Conservation (phyloP, 139 green algal species). For the Chlorella sp. region DNA sequence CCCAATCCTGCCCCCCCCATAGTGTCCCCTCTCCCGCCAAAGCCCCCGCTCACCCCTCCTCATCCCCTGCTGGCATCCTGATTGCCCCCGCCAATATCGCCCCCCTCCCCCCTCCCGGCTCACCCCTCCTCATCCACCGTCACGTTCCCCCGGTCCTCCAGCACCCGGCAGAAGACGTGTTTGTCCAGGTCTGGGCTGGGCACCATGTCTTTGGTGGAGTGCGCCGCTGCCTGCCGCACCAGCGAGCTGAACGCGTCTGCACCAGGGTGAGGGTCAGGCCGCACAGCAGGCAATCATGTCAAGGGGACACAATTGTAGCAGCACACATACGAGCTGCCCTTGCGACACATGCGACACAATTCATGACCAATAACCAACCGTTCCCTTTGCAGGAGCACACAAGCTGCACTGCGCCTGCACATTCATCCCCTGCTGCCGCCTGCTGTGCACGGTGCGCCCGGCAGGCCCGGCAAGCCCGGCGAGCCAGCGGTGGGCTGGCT, state of each 20-base stretch:
- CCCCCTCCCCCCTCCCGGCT: not conserved
- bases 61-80: too few relatives aligned
- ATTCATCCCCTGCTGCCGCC: too few relatives aligned
- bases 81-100: too few relatives aligned
- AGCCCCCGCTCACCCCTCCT: not conserved
- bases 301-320: not conserved
- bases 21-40: not conserved
- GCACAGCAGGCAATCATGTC: not conserved
- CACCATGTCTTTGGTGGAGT: slow-evolving; percentile 56
- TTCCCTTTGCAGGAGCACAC: too few relatives aligned
- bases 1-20: too few relatives aligned
- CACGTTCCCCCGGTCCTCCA: slow-evolving; percentile 56
- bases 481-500: not conserved
- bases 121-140: slow-evolving; percentile 55
- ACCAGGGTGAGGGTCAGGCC: too few relatives aligned
- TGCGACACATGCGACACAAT: too few relatives aligned
- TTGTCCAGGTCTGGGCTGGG: slow-evolving; percentile 44
- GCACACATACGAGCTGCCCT: too few relatives aligned
- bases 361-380: too few relatives aligned
- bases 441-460: not conserved
- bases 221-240: slow-evolving; percentile 46
- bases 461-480: not conserved
- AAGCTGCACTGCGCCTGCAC: too few relatives aligned
- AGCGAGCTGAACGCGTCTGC: slow-evolving; percentile 54
- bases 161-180: slow-evolving; percentile 61